These are phyloP conservation scores for Scedosporium boydii DNA, from an alignment of 2,329 filamentous ascomycete species.

Conservation along the genomic window DNA sequence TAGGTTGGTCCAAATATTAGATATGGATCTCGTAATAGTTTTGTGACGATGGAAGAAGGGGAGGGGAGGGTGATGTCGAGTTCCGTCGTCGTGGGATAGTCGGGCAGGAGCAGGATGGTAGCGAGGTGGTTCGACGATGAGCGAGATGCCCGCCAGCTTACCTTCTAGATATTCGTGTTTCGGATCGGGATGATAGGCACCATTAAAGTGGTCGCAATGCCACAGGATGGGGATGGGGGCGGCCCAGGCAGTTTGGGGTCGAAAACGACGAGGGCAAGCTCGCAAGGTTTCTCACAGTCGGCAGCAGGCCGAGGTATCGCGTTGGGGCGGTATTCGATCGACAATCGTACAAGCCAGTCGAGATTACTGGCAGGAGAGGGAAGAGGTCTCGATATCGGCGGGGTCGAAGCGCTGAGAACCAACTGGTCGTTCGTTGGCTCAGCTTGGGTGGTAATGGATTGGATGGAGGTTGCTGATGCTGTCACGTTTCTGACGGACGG, in stretches of 20 bases:
- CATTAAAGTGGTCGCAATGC: background rate
- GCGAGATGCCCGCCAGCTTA: background rate
- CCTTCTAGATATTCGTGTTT: background rate
- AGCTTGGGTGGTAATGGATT: background rate
- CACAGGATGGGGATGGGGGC: background rate
- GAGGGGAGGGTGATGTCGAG: background rate
- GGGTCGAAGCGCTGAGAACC: background rate
- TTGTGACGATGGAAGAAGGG: background rate
- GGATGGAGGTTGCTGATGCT: constrained; percentile 4
- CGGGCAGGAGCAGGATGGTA: background rate
- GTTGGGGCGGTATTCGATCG: background rate
- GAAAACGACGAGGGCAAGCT: background rate
- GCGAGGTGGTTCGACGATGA: background rate
- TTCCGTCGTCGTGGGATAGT: background rate
- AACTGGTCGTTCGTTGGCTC: background rate
- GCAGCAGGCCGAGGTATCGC: background rate
- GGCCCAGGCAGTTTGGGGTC: background rate
- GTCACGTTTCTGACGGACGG: background rate
- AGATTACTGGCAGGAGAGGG: background rate
- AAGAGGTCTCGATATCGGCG: background rate
- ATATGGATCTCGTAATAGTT: background rate
- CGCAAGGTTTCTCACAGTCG: background rate
- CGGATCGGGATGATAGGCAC: background rate
- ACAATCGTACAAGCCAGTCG: background rate
- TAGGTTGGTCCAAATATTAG: background rate